Evolutionary conservation across 306 rosid species (phyloP).

Genomic region (Mimosa pudica): DNA sequence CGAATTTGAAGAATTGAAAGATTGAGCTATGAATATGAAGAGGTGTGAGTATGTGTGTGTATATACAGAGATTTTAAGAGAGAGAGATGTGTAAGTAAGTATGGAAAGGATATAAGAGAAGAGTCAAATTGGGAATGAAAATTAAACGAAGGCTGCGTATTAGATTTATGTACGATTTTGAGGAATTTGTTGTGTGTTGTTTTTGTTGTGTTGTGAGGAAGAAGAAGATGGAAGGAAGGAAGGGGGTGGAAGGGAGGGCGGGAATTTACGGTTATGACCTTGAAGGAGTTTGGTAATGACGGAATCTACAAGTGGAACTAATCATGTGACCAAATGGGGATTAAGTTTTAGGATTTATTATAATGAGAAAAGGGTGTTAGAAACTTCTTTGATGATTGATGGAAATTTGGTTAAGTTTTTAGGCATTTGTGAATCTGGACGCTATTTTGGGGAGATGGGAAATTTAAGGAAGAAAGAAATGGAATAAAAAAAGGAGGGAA

Average conservation of each 20-base stretch:
- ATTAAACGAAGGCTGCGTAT: slow-evolving; percentile 14
- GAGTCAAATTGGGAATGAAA: slow-evolving; percentile 47
- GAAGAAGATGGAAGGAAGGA: background rate
- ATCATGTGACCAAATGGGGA: background rate
- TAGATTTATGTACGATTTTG: background rate
- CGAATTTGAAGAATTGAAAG: slow-evolving; percentile 3
- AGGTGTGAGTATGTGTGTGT: background rate
- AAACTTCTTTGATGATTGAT: background rate
- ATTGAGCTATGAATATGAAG: background rate
- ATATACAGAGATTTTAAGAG: slow-evolving; percentile 27
- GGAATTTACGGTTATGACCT: slow-evolving; percentile 25
- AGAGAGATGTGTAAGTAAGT: background rate
- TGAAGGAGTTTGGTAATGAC: background rate
- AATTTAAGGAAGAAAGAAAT: background rate
- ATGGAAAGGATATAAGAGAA: slow-evolving; percentile 17
- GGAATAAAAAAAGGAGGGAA: background rate
- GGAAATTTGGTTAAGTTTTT: background rate
- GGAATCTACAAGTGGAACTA: background rate
- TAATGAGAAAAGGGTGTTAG: too few relatives aligned
- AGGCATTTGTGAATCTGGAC: background rate
- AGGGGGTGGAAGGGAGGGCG: background rate
- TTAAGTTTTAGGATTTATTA: too few relatives aligned
- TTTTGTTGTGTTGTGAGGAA: background rate
- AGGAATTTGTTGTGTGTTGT: background rate
- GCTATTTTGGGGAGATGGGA: background rate